A percentile compares a stretch with the other conserved stretches of the same genome.
Evolutionary conservation across 2,329 filamentous ascomycete species (phyloP).

Genomic region (Xylariaceae sp.): DNA sequence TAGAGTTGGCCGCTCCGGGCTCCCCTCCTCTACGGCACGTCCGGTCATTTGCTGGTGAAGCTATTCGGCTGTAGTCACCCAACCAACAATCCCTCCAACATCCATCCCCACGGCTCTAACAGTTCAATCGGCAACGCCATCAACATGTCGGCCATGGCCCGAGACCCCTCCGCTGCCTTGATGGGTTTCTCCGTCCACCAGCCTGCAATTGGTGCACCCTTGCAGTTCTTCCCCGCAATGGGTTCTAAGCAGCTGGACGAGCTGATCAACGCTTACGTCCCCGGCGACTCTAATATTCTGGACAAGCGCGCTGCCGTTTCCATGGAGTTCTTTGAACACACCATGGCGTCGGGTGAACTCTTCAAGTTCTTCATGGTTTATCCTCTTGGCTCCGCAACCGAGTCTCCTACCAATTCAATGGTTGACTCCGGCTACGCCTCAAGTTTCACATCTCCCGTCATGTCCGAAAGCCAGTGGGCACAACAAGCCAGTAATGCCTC

Average conservation of each 20-base stretch:
- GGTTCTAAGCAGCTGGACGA: conserved; percentile 63
- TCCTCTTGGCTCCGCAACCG: conserved; percentile 41
- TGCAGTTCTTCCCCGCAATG: conserved; percentile 70
- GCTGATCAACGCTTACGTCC: conserved; percentile 60
- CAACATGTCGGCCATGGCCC: conserved; percentile 42
- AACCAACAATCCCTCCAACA: conserved; percentile 14
- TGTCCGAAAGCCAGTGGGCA: conserved; percentile 52
- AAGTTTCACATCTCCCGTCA: conserved; percentile 53
- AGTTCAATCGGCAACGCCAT: conserved; percentile 11
- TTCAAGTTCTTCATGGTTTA: conserved; percentile 64
- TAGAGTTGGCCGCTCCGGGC: conserved; percentile 24
- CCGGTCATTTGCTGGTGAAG: conserved; percentile 23
- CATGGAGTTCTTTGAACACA: conserved; percentile 61
- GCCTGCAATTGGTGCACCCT: conserved; percentile 55
- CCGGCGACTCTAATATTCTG: conserved; percentile 54
- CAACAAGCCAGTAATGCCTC: conserved; percentile 39
- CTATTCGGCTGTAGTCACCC: conserved; percentile 8
- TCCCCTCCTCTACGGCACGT: background rate
- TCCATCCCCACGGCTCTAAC: conserved; percentile 22
- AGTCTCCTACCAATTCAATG: conserved; percentile 50
- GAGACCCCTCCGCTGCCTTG: conserved; percentile 40
- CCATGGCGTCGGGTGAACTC: conserved; percentile 56
- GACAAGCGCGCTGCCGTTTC: conserved; percentile 62
- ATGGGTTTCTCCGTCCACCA: conserved; percentile 64
- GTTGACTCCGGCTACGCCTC: conserved; percentile 51